A percentile compares a stretch with the other conserved stretches of the same genome.
These are phyloP conservation scores for Clarireedia monteithiana DNA, from an alignment of 2,329 filamentous ascomycete genomes.

Conservation along the genomic window DNA sequence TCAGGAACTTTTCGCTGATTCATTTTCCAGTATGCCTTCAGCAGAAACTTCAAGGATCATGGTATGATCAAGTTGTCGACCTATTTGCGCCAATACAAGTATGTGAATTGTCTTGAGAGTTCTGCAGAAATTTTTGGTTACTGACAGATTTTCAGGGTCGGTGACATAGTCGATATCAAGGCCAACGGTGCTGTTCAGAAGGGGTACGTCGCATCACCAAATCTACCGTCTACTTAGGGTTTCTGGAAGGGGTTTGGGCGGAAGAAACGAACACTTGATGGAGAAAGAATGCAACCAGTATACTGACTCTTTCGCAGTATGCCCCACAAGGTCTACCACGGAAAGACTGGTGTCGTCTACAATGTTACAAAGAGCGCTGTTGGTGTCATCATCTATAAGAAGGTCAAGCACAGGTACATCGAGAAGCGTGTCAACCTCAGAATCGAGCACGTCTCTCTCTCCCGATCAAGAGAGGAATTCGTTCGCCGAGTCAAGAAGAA, in stretches of 20 bases:
- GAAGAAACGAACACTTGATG: not conserved
- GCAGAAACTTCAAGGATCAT: constrained; percentile 73
- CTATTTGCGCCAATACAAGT: constrained; percentile 92
- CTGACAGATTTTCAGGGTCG: constrained; percentile 53
- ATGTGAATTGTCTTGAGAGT: constrained; percentile 29
- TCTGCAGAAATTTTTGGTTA: constrained; percentile 35
- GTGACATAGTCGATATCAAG: constrained; percentile 98
- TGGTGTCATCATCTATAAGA: constrained; percentile 99
- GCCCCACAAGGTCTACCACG: constrained; percentile 99
- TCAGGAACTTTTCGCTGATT: constrained; percentile 1
- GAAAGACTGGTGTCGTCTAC: constrained; percentile 97
- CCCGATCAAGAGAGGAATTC: constrained; percentile 95
- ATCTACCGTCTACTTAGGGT: not conserved
- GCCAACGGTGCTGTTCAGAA: constrained; percentile 98
- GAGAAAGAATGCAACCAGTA: not conserved
- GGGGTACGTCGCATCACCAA: constrained; percentile 58
- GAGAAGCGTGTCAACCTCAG: constrained; percentile 99
- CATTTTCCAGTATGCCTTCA: constrained; percentile 71
- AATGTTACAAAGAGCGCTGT: constrained; percentile 98
- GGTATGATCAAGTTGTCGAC: constrained; percentile 89
- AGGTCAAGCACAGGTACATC: constrained; percentile 98
- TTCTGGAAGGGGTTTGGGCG: not conserved
- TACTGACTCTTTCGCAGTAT: constrained; percentile 44
- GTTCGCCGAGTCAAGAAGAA: constrained; percentile 94
- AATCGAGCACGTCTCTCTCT: constrained; percentile 92